Evolutionary conservation across 2,329 filamentous ascomycete species (phyloP).

Genomic region (Fusarium citri): DNA sequence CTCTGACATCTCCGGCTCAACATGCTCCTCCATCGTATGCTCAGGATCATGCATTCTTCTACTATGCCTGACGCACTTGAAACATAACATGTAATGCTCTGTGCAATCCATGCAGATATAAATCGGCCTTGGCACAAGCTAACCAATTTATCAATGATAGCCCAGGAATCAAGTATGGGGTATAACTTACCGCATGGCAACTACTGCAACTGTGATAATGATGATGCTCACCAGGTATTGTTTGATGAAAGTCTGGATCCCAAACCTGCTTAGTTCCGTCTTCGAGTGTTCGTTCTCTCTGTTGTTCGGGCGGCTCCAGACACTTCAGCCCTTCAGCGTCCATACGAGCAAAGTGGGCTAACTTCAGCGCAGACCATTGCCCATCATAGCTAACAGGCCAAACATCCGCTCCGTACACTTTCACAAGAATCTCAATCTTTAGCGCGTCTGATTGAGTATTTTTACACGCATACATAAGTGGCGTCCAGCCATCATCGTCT

Average conservation of each 20-base stretch:
- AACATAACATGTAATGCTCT: not conserved
- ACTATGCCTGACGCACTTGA: not conserved
- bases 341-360: not conserved
- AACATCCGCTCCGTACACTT: not conserved
- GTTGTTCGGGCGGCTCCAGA: not conserved
- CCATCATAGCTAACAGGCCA: not conserved
- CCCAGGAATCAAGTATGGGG: rapidly evolving
- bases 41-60: not conserved
- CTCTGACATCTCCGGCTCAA: not conserved
- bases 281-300: not conserved
- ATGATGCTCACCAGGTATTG: not conserved
- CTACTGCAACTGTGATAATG: not conserved
- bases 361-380: not conserved
- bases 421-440: not conserved
- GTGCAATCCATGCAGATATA: not conserved
- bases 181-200: not conserved
- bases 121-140: not conserved
- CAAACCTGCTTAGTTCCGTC: not conserved
- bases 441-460: not conserved
- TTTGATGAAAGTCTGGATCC: not conserved
- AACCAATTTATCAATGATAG: rapidly evolving
- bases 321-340: not conserved
- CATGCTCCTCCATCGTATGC: not conserved
- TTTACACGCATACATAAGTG: not conserved
- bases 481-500: not conserved